A percentile compares a stretch with the other conserved stretches of the same genome.
phyloP scores from a whole-genome alignment of 768 basidiomycete genomes.

The Hygrophorus pudorinus region DNA sequence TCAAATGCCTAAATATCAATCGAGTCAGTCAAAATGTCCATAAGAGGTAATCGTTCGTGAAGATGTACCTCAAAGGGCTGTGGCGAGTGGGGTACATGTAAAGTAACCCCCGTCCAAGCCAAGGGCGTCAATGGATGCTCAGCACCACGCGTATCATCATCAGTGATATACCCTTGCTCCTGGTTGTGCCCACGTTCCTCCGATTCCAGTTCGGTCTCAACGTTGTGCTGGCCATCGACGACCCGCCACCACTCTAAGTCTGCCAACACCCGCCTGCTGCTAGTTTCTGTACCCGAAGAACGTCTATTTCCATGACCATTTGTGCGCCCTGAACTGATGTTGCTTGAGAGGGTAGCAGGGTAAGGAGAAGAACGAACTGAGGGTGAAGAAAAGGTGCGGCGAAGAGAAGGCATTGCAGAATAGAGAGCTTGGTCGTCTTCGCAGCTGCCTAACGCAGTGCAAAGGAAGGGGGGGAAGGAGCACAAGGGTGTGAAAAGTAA shows the following conservation, averaged over 20 bases:
- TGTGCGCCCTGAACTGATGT: conserved; percentile 17
- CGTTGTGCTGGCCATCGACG: conserved; percentile 55
- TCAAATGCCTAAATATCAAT: conserved; percentile 11
- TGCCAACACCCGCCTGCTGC: conserved; percentile 61
- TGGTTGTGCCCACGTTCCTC: conserved; percentile 32
- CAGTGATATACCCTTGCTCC: conserved; percentile 14
- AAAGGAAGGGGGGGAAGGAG: conserved; percentile 17
- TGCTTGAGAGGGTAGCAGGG: conserved; percentile 29
- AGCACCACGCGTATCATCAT: conserved; percentile 26
- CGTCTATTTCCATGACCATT: conserved; percentile 44
- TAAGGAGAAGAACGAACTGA: conserved; percentile 65
- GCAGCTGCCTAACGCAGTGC: conserved; percentile 47
- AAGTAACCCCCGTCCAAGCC: conserved; percentile 17
- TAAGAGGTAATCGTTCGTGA: conserved; percentile 12
- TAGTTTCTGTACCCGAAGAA: conserved; percentile 58
- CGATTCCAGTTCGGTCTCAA: conserved; percentile 31
- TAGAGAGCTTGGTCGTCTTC: conserved; percentile 18
- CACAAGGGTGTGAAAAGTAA: conserved; percentile 27
- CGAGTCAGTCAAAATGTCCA: conserved; percentile 6
- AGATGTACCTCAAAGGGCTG: conserved; percentile 26
- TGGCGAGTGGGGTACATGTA: conserved; percentile 16
- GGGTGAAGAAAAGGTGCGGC: conserved; percentile 65
- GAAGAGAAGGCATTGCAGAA: conserved; percentile 60
- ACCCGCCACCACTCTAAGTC: conserved; percentile 89
- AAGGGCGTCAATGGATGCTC: conserved; percentile 30